Conservation (phyloP, 164 flowering plant species). For the Nymphaea colorata region DNA sequence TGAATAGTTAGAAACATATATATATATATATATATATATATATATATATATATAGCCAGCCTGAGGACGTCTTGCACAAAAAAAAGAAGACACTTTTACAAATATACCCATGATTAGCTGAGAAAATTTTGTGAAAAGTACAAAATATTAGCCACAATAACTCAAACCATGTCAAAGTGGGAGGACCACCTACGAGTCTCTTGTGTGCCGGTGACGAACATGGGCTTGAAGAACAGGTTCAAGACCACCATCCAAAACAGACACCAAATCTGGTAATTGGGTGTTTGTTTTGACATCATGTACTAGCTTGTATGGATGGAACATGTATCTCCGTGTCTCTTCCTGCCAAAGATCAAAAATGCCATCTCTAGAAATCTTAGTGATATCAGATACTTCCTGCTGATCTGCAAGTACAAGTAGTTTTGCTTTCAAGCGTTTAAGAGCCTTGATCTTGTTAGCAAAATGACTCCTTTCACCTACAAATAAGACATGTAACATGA, state of each 20-base stretch:
- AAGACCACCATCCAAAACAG: slow-evolving; percentile 70
- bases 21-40: too few relatives aligned
- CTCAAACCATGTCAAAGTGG: background rate
- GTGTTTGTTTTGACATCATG: slow-evolving; percentile 68
- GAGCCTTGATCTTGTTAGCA: slow-evolving; percentile 73
- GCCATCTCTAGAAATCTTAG: slow-evolving; percentile 27
- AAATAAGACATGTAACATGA: background rate
- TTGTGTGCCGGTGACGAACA: slow-evolving; percentile 38
- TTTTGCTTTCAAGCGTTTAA: slow-evolving; percentile 68
- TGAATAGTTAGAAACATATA: too few relatives aligned
- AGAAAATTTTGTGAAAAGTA: too few relatives aligned
- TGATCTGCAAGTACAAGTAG: slow-evolving; percentile 41
- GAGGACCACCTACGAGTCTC: background rate
- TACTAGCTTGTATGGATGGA: slow-evolving; percentile 57
- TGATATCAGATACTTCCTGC: slow-evolving; percentile 35
- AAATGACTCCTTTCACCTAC: slow-evolving; percentile 80
- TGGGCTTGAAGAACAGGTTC: slow-evolving; percentile 69
- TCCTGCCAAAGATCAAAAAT: slow-evolving; percentile 22
- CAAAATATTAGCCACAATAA: too few relatives aligned
- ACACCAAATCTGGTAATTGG: slow-evolving; percentile 43
- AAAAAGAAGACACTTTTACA: too few relatives aligned
- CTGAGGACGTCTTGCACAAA: too few relatives aligned
- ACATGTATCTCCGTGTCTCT: slow-evolving; percentile 51
- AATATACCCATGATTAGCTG: too few relatives aligned
- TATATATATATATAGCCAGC: too few relatives aligned